Evolutionary conservation across 139 green algal species (phyloP), one percentile per base, ranked within the genome.

Genomic region (Dunaliella primolecta): DNA sequence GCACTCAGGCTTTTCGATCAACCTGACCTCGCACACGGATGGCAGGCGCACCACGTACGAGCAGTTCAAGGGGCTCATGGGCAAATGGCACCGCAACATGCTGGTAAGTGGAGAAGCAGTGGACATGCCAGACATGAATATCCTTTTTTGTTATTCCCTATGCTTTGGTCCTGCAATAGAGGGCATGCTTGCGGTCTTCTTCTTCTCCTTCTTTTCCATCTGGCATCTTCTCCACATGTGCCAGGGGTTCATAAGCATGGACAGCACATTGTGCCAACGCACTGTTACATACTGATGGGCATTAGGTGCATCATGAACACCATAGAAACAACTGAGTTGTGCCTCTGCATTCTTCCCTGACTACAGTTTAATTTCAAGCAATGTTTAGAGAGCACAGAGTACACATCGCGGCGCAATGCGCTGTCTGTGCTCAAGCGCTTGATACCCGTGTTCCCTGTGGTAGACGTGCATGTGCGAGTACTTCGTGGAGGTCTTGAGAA

Each of bases 301-400:
- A n/a, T n/a, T n/a, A n/a, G n/a, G n/a, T n/a, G n/a, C n/a, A n/a
- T n/a, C n/a, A n/a, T n/a, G n/a, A n/a, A n/a, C n/a, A n/a, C n/a
- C n/a, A n/a, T n/a, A n/a, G n/a, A n/a, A n/a, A n/a, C n/a, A n/a
- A n/a, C n/a, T n/a, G n/a, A n/a, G n/a, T n/a, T n/a, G n/a, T n/a
- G n/a, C n/a, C n/a, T n/a, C n/a, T n/a, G n/a, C n/a, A n/a, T n/a
- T n/a, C n/a, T n/a, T n/a, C n/a, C n/a, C n/a, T n/a, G n/a, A n/a
- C 46, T 15, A 64, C 46, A 64, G 46, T 25, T 64, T 25, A 25
- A 15, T 15, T 38, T 80, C n/a, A 80, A 80, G 32, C 20, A 3
- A 2, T 83, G 84, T 56, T 55, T 87, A 2, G 55, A 84, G 33
- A 87, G 74, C 57, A 23, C 36, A 2, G 84, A 87, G 84, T 87